These are phyloP conservation scores for Pseudogymnoascus sp. DNA, from an alignment of 2,329 filamentous ascomycete genomes.

Conservation along the genomic window DNA sequence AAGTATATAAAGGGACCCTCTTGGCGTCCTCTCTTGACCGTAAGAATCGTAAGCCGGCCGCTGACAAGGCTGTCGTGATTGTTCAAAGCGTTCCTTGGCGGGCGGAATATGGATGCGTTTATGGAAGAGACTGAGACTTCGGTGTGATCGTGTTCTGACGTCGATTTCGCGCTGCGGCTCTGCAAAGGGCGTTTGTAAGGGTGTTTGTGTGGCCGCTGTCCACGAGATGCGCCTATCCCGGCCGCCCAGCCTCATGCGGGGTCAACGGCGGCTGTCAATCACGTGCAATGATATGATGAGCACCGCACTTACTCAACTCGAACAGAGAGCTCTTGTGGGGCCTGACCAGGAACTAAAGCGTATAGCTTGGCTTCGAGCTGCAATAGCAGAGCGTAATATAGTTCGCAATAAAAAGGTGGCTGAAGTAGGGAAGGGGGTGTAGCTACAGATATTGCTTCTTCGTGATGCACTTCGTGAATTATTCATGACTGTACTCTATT, in stretches of 20 bases:
- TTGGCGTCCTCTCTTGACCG: not conserved
- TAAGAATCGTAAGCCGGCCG: not conserved
- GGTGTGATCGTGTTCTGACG: not conserved
- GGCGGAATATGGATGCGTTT: not conserved
- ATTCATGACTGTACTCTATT: not conserved
- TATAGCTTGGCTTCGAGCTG: not conserved
- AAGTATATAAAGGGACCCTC: not conserved
- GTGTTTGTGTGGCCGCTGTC: not conserved
- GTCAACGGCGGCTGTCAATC: not conserved
- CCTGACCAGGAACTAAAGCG: not conserved
- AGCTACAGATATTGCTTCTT: not conserved
- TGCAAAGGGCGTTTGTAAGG: not conserved
- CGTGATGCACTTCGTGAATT: not conserved
- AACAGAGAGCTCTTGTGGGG: not conserved
- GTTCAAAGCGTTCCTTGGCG: not conserved
- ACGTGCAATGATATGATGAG: not conserved
- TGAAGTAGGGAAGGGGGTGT: not conserved
- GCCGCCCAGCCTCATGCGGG: slow-evolving; percentile 2
- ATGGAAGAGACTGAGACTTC: not conserved
- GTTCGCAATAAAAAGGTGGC: not conserved
- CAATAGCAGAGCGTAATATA: not conserved
- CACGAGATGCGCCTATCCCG: not conserved
- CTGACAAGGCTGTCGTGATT: not conserved
- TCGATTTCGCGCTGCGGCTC: not conserved
- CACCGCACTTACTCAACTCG: not conserved